Evolutionary conservation across 371 early-diverging fungal genomes (phyloP).

Genomic region (Syncephalastrum monosporum): DNA sequence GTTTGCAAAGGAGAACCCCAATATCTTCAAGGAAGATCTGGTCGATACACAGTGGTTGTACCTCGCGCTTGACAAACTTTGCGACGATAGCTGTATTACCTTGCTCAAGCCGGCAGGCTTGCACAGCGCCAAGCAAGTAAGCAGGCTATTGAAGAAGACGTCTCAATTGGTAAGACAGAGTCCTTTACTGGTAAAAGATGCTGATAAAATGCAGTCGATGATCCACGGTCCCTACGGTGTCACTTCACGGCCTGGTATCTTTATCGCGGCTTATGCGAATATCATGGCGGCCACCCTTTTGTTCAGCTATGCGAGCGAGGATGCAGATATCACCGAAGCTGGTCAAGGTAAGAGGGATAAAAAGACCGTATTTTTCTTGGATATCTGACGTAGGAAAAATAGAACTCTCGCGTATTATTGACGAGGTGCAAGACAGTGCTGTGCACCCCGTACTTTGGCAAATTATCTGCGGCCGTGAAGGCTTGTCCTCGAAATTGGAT

Average conservation of each 20-base stretch:
- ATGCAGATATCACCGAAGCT: background rate
- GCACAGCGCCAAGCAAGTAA: background rate
- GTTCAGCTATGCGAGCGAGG: slow-evolving; percentile 13
- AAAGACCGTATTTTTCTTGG: too few relatives aligned
- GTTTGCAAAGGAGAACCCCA: slow-evolving; percentile 54
- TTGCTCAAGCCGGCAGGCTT: background rate
- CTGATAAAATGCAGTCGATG: slow-evolving; percentile 23
- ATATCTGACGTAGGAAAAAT: background rate
- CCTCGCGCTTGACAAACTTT: slow-evolving; percentile 17
- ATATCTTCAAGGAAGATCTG: slow-evolving; percentile 55
- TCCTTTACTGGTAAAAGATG: background rate
- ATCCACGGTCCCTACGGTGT: slow-evolving; percentile 45
- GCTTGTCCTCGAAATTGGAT: slow-evolving; percentile 17
- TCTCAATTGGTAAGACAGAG: too few relatives aligned
- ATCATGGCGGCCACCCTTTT: slow-evolving; percentile 12
- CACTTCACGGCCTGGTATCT: slow-evolving; percentile 28
- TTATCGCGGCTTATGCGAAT: slow-evolving; percentile 30
- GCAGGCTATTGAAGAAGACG: too few relatives aligned
- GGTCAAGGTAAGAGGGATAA: background rate
- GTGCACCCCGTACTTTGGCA: slow-evolving; percentile 39
- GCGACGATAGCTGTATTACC: background rate
- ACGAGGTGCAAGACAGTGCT: slow-evolving; percentile 12
- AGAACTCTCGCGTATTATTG: slow-evolving; percentile 21
- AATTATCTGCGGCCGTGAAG: slow-evolving; percentile 25
- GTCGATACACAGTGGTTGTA: slow-evolving; percentile 52